Base-by-base conservation (phyloP, 495 filamentous ascomycete genomes). In the Thermochaetoides thermophila region DNA sequence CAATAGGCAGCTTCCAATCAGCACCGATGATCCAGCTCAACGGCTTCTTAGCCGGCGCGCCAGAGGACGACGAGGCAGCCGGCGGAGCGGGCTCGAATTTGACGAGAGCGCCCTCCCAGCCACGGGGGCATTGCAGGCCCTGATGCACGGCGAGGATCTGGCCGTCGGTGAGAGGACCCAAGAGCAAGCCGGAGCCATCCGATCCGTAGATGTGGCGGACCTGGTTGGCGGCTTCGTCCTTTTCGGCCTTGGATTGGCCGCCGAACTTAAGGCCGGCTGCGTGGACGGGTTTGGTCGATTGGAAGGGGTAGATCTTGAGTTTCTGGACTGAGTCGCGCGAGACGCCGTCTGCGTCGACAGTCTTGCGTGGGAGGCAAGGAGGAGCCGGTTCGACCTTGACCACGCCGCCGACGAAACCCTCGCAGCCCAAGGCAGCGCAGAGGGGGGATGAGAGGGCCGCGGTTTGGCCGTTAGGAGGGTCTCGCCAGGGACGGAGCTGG, bases 111-210 rank as follows among this genome's bases (percentile, higher is more conserved):
- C 85, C 85, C 37, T 71, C 64, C 76, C 76, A 84, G 13, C 60
- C 53, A 16, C 49, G 45, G 0, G 60, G 47, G 18, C 40, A 43
- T 13, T 62, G 56, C 2, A 61, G 37, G 7, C 48, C 49, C 15
- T 60, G 48, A 13, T 60, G 51, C 7, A 58, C 41, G 10, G 64
- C 63, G 5, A 97, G 55, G 18, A 91, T 44, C 56, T 87, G 79
- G 5, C 89, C 84, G 56, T 95, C 80, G 0, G 86, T 95, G 17
- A 97, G 45, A 3, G 89, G 84, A 0, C 89, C 87, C 12, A 81
- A 70, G n/a, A 95, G 60, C 21, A 94, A 50, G 1, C 74, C 72
- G 29, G 67, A 64, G 34, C 64, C 53, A 46, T 63, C 55, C 51
- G 68, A 33, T 13, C 61, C 64, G 42, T 74, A 78, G 12, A 74